phyloP scores from a whole-genome alignment of 2,329 filamentous ascomycete species.

The Trichophyton verrucosum region DNA sequence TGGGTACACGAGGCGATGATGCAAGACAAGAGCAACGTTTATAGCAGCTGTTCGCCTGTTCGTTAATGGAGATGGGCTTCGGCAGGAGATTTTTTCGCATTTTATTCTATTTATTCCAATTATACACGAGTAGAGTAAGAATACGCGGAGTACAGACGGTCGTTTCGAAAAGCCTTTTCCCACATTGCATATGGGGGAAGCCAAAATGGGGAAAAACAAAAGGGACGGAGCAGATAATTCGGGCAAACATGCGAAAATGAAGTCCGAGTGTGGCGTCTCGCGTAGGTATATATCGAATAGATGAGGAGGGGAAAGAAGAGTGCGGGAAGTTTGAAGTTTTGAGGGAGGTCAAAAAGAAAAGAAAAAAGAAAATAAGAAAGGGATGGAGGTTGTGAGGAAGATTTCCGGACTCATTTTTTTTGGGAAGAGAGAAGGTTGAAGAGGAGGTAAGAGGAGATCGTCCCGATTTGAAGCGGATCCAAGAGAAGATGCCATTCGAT shows the following conservation, averaged over 20 bases:
- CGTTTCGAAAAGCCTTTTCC: background rate
- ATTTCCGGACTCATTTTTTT: background rate
- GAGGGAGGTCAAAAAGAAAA: too few relatives aligned
- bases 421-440: background rate
- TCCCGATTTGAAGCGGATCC: background rate
- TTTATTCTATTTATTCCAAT: slow-evolving; percentile 4
- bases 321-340: background rate
- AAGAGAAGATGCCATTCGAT: background rate
- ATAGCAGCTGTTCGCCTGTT: background rate
- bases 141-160: background rate
- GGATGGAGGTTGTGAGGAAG: too few relatives aligned
- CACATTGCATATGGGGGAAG: background rate
- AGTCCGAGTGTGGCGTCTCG: background rate
- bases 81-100: background rate
- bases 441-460: background rate
- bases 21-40: background rate
- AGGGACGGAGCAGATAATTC: background rate
- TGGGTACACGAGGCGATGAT: too few relatives aligned
- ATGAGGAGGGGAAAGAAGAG: background rate
- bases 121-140: slow-evolving; percentile 3
- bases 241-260: background rate
- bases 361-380: too few relatives aligned
- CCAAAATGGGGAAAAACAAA: background rate
- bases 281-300: background rate
- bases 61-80: background rate